Percentiles rank a stretch among this genome's conserved stretches.
Evolutionary conservation across 768 basidiomycete species (phyloP).

Genomic region (Leucosporidium creatinivorum): DNA sequence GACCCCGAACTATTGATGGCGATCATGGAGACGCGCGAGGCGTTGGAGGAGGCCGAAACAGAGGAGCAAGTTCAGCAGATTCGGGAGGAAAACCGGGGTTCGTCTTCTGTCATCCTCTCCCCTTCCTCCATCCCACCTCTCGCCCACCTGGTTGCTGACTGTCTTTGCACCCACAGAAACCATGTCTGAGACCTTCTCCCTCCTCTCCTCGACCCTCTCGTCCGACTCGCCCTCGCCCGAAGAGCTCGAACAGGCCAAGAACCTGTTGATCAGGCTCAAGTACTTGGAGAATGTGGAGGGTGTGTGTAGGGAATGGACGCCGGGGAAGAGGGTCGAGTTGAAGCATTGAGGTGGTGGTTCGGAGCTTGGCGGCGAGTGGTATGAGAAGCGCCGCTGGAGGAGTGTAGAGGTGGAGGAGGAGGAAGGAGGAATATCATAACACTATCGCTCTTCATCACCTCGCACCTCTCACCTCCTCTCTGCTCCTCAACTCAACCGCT

Average conservation of each 20-base stretch:
- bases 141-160: background rate
- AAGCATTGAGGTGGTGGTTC: conserved; percentile 10
- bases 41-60: conserved; percentile 42
- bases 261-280: conserved; percentile 40
- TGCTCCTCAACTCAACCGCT: too few species aligned
- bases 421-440: too few species aligned
- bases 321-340: conserved; percentile 29
- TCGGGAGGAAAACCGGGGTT: conserved; percentile 40
- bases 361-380: conserved; percentile 34
- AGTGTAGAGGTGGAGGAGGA: too few species aligned
- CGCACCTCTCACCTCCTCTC: too few species aligned
- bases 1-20: conserved; percentile 44
- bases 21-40: conserved; percentile 44
- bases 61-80: conserved; percentile 40
- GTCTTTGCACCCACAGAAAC: conserved; percentile 30
- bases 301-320: conserved; percentile 42
- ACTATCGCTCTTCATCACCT: too few species aligned
- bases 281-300: conserved; percentile 43
- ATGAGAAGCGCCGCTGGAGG: too few species aligned
- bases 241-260: conserved; percentile 40
- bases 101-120: conserved; percentile 22
- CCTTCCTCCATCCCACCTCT: background rate
- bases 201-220: conserved; percentile 36
- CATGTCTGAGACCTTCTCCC: conserved; percentile 34
- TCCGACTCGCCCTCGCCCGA: background rate